phyloP scores from a whole-genome alignment of 257 asterid genomes.

The Cinchona pubescens region DNA sequence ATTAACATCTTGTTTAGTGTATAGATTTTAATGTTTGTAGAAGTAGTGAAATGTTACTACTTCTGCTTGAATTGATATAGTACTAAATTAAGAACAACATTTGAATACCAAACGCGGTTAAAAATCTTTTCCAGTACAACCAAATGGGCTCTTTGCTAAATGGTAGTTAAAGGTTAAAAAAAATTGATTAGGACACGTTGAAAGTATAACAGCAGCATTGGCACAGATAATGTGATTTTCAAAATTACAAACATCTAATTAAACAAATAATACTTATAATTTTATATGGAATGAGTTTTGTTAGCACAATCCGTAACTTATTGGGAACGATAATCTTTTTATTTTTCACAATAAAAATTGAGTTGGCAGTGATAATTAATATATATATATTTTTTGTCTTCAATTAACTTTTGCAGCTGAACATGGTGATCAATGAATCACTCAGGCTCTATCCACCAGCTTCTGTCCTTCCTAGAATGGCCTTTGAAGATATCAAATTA shows the following conservation, averaged over 20 bases:
- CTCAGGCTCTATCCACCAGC: conserved; percentile 86
- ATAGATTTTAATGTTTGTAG: no score
- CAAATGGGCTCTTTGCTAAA: background rate
- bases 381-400: background rate
- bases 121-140: background rate
- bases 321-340: no score
- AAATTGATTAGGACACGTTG: background rate
- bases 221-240: no score
- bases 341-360: no score
- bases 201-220: background rate
- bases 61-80: background rate
- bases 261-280: no score
- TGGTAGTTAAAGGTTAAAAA: background rate
- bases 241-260: no score
- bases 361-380: background rate
- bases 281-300: no score
- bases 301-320: no score
- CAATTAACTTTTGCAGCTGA: conserved; percentile 41
- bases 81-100: background rate
- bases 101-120: background rate
- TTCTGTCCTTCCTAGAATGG: conserved; percentile 84
- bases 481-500: conserved; percentile 72
- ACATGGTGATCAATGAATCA: conserved; percentile 84
- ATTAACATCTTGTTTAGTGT: no score
- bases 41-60: no score